Evolutionary conservation across 768 basidiomycete species (phyloP).

Genomic region (Tulasnella sp.): DNA sequence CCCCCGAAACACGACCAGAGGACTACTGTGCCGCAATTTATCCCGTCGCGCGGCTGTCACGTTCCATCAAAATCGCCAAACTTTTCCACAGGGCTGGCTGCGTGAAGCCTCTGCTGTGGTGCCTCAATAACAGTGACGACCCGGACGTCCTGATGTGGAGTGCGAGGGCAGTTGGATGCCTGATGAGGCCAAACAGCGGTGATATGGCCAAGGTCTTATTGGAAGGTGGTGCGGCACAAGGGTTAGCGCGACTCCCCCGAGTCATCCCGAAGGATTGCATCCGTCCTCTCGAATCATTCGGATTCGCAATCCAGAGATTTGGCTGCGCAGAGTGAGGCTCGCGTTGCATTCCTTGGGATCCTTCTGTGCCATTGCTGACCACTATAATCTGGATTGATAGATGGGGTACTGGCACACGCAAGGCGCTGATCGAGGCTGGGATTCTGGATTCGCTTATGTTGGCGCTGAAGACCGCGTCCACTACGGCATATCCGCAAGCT

Average conservation of each 20-base stretch:
- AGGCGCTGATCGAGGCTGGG: conserved; percentile 13
- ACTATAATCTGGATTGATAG: no score
- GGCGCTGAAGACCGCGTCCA: conserved; percentile 11
- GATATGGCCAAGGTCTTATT: conserved; percentile 14
- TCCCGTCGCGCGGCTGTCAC: conserved; percentile 11
- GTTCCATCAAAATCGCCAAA: conserved; percentile 13
- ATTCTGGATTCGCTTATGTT: conserved; percentile 13
- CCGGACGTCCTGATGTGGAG: conserved; percentile 16
- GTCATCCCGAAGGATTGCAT: conserved; percentile 10
- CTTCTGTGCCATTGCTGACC: not conserved
- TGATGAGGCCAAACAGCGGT: conserved; percentile 16
- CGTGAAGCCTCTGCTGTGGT: conserved; percentile 7
- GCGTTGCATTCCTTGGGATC: not conserved
- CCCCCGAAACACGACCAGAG: no score
- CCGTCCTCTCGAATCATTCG: conserved; percentile 11
- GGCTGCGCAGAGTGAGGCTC: not conserved
- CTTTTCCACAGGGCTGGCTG: conserved; percentile 4
- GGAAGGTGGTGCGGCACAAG: conserved; percentile 12
- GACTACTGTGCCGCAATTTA: conserved; percentile 4
- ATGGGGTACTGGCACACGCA: conserved; percentile 15
- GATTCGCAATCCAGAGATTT: conserved; percentile 15
- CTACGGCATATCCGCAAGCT: not conserved
- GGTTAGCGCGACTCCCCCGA: conserved; percentile 12
- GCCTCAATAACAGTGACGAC: not conserved
- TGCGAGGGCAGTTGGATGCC: conserved; percentile 13